Conservation (phyloP, 1,284 basidiomycete species). For the Apiotrichum porosum region DNA sequence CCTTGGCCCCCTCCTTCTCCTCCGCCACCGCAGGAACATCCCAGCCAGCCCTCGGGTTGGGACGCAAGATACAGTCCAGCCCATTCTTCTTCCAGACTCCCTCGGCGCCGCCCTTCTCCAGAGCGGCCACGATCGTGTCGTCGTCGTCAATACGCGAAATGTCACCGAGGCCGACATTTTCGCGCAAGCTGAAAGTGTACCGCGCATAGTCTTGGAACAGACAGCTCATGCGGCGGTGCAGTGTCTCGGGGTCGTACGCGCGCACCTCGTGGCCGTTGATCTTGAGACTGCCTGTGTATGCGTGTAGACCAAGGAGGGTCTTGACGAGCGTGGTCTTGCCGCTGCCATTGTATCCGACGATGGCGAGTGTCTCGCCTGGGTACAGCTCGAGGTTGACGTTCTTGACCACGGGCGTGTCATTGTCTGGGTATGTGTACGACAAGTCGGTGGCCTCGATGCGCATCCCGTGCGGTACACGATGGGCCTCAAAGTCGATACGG, state of each 20-base stretch:
- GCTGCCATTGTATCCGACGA: slow-evolving; percentile 60
- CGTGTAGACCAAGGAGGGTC: slow-evolving; percentile 62
- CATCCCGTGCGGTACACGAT: slow-evolving; percentile 52
- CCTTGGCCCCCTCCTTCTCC: background rate
- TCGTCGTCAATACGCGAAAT: slow-evolving; percentile 26
- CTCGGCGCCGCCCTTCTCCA: slow-evolving; percentile 63
- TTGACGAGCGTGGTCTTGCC: slow-evolving; percentile 74
- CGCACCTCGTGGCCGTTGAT: slow-evolving; percentile 66
- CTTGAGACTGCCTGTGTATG: slow-evolving; percentile 56
- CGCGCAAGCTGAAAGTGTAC: slow-evolving; percentile 64
- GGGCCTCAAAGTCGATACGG: slow-evolving; percentile 44
- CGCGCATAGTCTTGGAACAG: slow-evolving; percentile 77
- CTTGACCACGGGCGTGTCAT: slow-evolving; percentile 59
- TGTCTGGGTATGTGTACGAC: slow-evolving; percentile 70
- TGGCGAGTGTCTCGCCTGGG: slow-evolving; percentile 70
- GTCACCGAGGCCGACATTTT: slow-evolving; percentile 72
- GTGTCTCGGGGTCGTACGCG: slow-evolving; percentile 59
- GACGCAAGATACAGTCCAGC: slow-evolving; percentile 1
- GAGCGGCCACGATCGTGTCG: slow-evolving; percentile 57
- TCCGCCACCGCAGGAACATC: no score
- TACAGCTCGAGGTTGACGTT: slow-evolving; percentile 64
- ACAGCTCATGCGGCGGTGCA: slow-evolving; percentile 66
- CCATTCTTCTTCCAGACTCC: slow-evolving; percentile 20
- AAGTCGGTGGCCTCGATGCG: slow-evolving; percentile 65
- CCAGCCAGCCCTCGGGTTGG: no score